A percentile compares a stretch with the other conserved stretches of the same genome.
These are phyloP conservation scores for Dipsacomyces acuminosporus DNA, from an alignment of 371 early-diverging fungal species.

Conservation along the genomic window DNA sequence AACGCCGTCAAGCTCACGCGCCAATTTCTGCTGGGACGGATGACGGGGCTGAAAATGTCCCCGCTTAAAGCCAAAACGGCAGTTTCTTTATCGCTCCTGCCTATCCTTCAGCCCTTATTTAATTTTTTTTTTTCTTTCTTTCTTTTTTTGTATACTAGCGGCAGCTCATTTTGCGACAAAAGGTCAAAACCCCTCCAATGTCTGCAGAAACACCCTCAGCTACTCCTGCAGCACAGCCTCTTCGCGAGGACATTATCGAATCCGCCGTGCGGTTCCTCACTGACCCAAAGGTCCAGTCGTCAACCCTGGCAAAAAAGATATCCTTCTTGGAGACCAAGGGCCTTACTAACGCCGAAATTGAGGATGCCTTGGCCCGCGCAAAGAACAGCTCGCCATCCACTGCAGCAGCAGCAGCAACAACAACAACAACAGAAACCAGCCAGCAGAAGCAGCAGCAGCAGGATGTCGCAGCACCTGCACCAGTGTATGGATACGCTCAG, in stretches of 20 bases:
- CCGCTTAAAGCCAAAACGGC: too few relatives aligned
- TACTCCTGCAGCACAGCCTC: conserved; percentile 3
- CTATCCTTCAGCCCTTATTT: neutral
- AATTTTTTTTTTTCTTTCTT: conserved; percentile 3
- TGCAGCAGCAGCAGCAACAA: conserved; percentile 37
- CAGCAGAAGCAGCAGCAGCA: neutral
- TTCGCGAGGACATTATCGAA: conserved; percentile 74
- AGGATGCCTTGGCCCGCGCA: conserved; percentile 75
- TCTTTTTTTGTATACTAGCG: neutral
- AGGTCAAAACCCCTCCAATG: conserved; percentile 1
- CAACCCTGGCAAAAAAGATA: conserved; percentile 82
- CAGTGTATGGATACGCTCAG: conserved; percentile 31
- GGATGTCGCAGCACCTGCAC: conserved; percentile 25
- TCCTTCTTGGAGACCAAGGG: conserved; percentile 95
- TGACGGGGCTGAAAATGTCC: too few relatives aligned
- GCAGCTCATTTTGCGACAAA: neutral
- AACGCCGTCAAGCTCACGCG: too few relatives aligned
- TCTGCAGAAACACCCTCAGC: conserved; percentile 6
- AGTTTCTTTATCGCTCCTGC: too few relatives aligned
- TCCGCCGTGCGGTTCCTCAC: conserved; percentile 87
- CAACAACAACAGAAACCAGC: conserved; percentile 1
- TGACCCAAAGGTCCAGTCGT: conserved; percentile 87
- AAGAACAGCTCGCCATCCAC: conserved; percentile 30
- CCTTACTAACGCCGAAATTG: conserved; percentile 85
- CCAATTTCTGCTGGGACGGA: too few relatives aligned